Base-by-base conservation (phyloP, 2,329 filamentous ascomycete genomes). In the Lachnellula suecica region DNA sequence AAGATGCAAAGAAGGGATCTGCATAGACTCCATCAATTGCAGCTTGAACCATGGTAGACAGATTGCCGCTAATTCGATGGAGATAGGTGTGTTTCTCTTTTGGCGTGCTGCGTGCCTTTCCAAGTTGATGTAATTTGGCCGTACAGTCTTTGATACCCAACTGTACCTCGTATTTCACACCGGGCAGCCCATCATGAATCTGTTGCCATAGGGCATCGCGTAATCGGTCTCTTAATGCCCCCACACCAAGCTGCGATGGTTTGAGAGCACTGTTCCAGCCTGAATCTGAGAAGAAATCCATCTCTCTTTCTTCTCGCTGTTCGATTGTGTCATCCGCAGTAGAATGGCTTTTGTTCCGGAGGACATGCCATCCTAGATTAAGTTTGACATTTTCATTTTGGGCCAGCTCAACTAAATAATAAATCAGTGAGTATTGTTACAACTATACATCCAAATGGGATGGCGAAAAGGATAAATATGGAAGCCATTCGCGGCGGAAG, bases 361-460 rank as follows among this genome's bases (percentile, higher is more conserved):
- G 54, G 2, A 71, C 68, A 59, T 78, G 75, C 74, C 75, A 78
- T 4, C 76, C 75, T 0, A 78, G 64, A 15, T 67, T 62, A 25
- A 76, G 64, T 9, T 57, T 49, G 2, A 69, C 61, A 47, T 72
- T 67, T 37, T 75, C 63, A 43, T 77, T 75, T 27, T 60, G 59
- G 6, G 71, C 62, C 5, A 74, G 64, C 4, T 66, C 45, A 3
- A 72, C 47, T 34, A 34, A 13, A 13, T 13, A 4, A 5, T 13
- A 34, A 13, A 4, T 34, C 11, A 34, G 29, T 8, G 5, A n/a
- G 29, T 34, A 13, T 34, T 34, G 4, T 34, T 13, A 13, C 29
- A 15, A 34, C 11, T 11, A 34, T 13, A 15, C 3, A 15, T 6
- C n/a, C 11, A 34, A 15, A 4, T 34, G 5, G 29, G 29, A 34